These are phyloP conservation scores for Penicillium vulpinum DNA, from an alignment of 2,329 filamentous ascomycete genomes.

Conservation along the genomic window DNA sequence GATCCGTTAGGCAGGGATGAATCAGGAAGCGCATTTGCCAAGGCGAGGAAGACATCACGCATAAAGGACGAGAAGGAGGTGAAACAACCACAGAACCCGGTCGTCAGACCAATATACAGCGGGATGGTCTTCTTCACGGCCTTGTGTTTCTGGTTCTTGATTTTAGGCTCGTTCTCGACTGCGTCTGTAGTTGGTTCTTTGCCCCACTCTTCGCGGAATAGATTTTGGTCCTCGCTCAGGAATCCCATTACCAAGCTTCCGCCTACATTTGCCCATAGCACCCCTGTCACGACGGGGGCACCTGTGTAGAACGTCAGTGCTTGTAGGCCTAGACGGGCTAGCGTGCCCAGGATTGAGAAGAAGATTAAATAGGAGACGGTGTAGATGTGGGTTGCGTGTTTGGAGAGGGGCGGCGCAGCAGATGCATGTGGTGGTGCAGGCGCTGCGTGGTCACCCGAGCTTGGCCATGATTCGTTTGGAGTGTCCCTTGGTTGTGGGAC, in stretches of 20 bases:
- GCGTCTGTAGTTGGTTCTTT: slow-evolving; percentile 23
- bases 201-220: slow-evolving; percentile 72
- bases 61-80: slow-evolving; percentile 89
- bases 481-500: background rate
- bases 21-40: slow-evolving; percentile 70
- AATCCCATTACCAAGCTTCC: slow-evolving; percentile 86
- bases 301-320: slow-evolving; percentile 77
- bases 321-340: slow-evolving; percentile 78
- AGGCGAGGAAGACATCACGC: slow-evolving; percentile 73
- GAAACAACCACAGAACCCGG: slow-evolving; percentile 84
- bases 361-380: slow-evolving; percentile 79
- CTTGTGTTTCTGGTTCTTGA: slow-evolving; percentile 54
- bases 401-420: slow-evolving; percentile 44
- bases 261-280: slow-evolving; percentile 84
- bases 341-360: slow-evolving; percentile 80
- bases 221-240: slow-evolving; percentile 71
- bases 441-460: slow-evolving; percentile 12
- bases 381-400: slow-evolving; percentile 61
- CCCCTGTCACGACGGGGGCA: slow-evolving; percentile 70
- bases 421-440: slow-evolving; percentile 11
- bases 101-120: slow-evolving; percentile 81
- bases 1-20: slow-evolving; percentile 46
- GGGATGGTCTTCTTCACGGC: slow-evolving; percentile 81
- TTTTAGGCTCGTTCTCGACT: slow-evolving; percentile 1
- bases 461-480: slow-evolving; percentile 10